Evolutionary conservation across 345 rosid species (phyloP), one percentile per base, ranked within the genome.

Genomic region (Mangifera indica): DNA sequence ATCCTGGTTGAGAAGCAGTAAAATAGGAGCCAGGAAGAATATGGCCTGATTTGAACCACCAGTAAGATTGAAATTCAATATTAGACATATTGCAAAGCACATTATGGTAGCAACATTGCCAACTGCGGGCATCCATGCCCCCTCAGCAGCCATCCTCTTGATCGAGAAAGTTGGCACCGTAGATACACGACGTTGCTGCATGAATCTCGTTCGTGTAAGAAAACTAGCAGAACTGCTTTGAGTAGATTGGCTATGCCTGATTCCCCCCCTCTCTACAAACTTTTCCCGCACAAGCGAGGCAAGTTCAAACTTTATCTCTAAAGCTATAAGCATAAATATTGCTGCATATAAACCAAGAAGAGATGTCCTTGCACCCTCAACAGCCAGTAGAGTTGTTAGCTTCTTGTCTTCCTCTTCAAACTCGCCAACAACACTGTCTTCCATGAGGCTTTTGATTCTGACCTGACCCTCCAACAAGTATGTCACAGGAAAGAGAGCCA

Each of bases 51-150:
- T 93, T 48, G 99, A 96, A 20, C 99, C 97, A 20, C 97, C 99
- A 0, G 97, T 86, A 67, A 93, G 77, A 73, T 86, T 86, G 74
- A 89, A 77, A 67, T 93, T 96, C 84, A 93, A 82, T 77, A 93
- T 91, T 68, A 96, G 78, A 89, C 99, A 96, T 77, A 89, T 93
- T 26, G 97, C 94, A 71, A 96, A 96, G 83, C 99, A 96, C 96
- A 91, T 88, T 32, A 88, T 75, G 5, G 99, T 89, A 42, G 99
- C 97, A 21, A 93, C 94, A 26, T 96, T 96, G 42, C 99, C 99
- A 22, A 91, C 93, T 0, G 95, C 89, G 0, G 99, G 99, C 99
- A 96, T 96, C 99, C 99, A 96, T 24, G 97, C 96, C 67, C 97
- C 99, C 73, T 96, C 96, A 56, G 94, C 91, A 48, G 96, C 91